Evolutionary conservation across 2,329 filamentous ascomycete species (phyloP), one percentile per base, ranked within the genome.

Genomic region (Claviceps spartinae): DNA sequence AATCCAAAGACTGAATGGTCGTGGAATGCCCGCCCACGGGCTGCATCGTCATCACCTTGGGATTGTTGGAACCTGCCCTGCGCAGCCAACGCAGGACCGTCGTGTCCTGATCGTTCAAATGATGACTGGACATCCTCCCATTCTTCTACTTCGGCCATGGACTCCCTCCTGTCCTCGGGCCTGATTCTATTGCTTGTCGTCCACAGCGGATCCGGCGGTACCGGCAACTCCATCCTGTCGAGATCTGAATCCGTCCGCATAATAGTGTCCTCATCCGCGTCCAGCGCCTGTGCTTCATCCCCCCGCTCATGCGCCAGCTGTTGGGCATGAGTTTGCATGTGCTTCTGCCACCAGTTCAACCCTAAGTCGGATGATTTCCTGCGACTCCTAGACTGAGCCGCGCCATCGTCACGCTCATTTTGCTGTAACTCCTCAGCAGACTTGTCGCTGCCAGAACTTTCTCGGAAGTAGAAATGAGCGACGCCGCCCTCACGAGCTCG

Each of bases 311-410:
- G 69, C 55, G 81, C 75, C 48, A 82, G 65, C 59, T 82, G 73
- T 58, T 87, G 80, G 49, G 82, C 85, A 66, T 91, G 85, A 59
- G 83, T 78, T 59, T 87, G 85, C 85, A 93, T 86, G 59, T 88
- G 83, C 60, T 83, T 78, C 61, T 93, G 75, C 63, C 88, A 88
- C 82, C 86, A 91, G 50, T 76, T 75, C 59, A 83, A 72, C 49
- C 78, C 76, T 59, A 81, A 74, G 48, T 79, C 77, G 2, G 80
- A 83, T 47, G 80, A 81, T 61, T 82, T 80, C 42, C 80, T 75
- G 53, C 78, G 72, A 26, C 63, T 53, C 43, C 69, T 65, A 49
- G 64, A 55, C 52, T 59, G 58, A 44, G 52, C 53, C 34, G 51
- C 54, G 26, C 54, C 55, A 20, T 59, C 58, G 26, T 62, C 58